Percentiles rank a stretch among this genome's conserved stretches.
phyloP scores from a whole-genome alignment of 257 asterid genomes.

The Apocynum venetum region DNA sequence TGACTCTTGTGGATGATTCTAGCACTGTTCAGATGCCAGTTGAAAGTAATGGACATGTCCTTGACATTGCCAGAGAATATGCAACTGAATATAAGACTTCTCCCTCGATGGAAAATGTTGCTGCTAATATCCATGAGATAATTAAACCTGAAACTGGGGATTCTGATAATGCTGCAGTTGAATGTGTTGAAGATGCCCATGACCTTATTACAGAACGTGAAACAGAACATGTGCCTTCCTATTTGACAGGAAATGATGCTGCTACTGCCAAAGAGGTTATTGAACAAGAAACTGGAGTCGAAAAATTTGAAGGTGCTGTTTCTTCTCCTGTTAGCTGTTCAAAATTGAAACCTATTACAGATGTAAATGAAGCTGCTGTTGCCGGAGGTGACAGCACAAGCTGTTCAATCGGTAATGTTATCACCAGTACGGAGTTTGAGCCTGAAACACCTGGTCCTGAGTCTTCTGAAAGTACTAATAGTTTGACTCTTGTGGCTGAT shows the following conservation, averaged over 20 bases:
- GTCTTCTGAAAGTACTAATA: background rate
- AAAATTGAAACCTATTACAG: background rate
- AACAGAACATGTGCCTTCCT: background rate
- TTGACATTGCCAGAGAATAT: background rate
- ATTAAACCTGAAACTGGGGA: background rate
- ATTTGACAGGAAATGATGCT: background rate
- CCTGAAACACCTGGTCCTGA: background rate
- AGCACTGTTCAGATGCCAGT: background rate
- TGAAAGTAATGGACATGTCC: background rate
- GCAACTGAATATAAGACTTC: background rate
- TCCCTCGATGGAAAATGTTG: background rate
- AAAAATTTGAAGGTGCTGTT: background rate
- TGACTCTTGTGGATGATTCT: background rate
- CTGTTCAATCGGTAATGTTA: background rate
- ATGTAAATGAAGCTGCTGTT: background rate
- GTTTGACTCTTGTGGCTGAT: background rate
- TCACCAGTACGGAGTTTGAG: slow-evolving; percentile 3
- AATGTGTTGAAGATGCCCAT: background rate
- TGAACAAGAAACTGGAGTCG: background rate
- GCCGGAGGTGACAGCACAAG: slow-evolving; percentile 1
- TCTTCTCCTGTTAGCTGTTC: slow-evolving; percentile 5
- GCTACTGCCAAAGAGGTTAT: background rate
- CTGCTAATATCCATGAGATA: background rate
- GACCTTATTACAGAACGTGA: background rate
- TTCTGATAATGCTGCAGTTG: background rate